These are phyloP conservation scores for Penicillium flavigenum DNA, from an alignment of 495 filamentous ascomycete genomes.

Conservation along the genomic window DNA sequence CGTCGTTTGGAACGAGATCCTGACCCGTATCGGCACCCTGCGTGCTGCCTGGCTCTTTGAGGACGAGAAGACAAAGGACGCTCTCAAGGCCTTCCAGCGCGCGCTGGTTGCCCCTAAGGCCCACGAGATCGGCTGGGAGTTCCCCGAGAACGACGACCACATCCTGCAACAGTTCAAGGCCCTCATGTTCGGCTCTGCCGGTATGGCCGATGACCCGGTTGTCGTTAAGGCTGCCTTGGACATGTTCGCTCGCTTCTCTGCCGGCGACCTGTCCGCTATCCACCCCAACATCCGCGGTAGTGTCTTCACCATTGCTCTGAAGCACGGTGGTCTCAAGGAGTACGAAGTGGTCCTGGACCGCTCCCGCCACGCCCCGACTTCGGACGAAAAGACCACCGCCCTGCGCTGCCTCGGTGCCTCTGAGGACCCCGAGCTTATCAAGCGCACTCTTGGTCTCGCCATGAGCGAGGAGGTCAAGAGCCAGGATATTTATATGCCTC, in stretches of 20 bases:
- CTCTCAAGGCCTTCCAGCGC: constrained; percentile 77
- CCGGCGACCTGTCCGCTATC: constrained; percentile 58
- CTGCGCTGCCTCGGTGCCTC: constrained; percentile 82
- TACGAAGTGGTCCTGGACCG: constrained; percentile 74
- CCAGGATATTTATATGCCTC: constrained; percentile 91
- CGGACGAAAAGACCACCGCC: constrained; percentile 94
- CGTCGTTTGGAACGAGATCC: constrained; percentile 92
- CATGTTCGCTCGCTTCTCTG: constrained; percentile 63
- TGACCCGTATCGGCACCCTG: constrained; percentile 69
- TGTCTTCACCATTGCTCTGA: constrained; percentile 63
- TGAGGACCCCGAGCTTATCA: constrained; percentile 72
- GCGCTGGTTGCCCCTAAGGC: constrained; percentile 72
- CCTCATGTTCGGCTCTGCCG: constrained; percentile 62
- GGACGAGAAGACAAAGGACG: constrained; percentile 66
- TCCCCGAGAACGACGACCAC: constrained; percentile 79
- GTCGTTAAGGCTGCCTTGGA: constrained; percentile 59
- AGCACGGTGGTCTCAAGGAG: constrained; percentile 61
- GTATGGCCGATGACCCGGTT: constrained; percentile 57
- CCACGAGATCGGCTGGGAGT: constrained; percentile 84
- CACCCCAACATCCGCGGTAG: constrained; percentile 65
- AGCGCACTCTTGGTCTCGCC: constrained; percentile 73
- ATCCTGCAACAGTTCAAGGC: constrained; percentile 83
- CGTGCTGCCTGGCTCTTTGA: constrained; percentile 89
- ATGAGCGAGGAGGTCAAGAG: constrained; percentile 84
- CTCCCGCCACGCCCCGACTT: constrained; percentile 80